Evolutionary conservation across 208 protist species (phyloP).

Genomic region (Crithidia sp.): DNA sequence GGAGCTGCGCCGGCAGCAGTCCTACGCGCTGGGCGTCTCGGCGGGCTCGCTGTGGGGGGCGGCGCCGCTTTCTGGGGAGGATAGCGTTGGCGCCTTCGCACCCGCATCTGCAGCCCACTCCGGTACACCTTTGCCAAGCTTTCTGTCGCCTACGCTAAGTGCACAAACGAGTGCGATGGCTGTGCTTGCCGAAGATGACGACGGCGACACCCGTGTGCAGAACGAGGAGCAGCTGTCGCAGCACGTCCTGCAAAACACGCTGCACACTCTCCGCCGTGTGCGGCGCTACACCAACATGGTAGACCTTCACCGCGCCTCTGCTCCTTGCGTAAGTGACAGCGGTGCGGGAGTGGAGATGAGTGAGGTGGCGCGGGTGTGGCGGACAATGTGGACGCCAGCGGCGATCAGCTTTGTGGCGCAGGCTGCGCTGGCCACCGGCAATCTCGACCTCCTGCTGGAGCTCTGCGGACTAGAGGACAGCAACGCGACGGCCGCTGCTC

Average conservation of each 20-base stretch:
- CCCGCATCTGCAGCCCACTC: no score
- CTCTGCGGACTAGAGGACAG: constrained; percentile 10
- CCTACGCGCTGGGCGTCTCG: background rate
- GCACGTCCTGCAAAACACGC: constrained; percentile 46
- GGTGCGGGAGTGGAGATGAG: background rate
- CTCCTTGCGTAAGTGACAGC: background rate
- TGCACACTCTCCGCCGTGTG: constrained; percentile 58
- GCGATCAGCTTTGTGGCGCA: constrained; percentile 61
- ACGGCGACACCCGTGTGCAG: background rate
- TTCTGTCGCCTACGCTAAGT: no score
- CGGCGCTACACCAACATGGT: constrained; percentile 53
- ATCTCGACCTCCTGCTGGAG: constrained; percentile 53
- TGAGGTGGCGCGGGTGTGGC: constrained; percentile 25
- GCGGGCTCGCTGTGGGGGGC: constrained; percentile 18
- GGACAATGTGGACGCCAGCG: constrained; percentile 42
- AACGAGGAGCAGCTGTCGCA: constrained; percentile 28
- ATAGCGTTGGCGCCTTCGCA: no score
- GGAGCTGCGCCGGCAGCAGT: constrained; percentile 27
- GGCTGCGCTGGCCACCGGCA: constrained; percentile 49
- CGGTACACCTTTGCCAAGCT: no score
- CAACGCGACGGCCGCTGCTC: background rate
- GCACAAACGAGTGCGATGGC: background rate
- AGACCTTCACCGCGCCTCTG: constrained; percentile 29
- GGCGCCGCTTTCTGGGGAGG: no score
- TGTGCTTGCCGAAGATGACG: background rate